These are phyloP conservation scores for Marasmius tenuissimus DNA, from an alignment of 1,284 basidiomycete genomes.

Conservation along the genomic window DNA sequence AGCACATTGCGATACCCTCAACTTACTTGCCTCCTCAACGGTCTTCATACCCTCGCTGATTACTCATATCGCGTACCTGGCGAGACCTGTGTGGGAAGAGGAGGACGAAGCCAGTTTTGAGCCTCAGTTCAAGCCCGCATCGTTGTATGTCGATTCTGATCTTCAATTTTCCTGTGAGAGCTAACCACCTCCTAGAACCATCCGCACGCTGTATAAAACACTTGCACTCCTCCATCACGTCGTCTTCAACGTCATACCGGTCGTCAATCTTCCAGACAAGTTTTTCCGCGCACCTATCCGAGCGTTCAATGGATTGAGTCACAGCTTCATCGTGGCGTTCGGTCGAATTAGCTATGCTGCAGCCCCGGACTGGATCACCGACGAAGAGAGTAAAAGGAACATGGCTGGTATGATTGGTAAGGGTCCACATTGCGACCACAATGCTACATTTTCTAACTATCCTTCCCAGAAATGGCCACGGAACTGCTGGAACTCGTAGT, in stretches of 20 bases:
- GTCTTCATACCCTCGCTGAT: conserved; percentile 63
- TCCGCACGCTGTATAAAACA: conserved; percentile 50
- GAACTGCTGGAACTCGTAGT: conserved; percentile 72
- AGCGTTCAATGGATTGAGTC: conserved; percentile 67
- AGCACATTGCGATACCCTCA: conserved; percentile 49
- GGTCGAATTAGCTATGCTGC: conserved; percentile 75
- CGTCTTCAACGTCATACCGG: conserved; percentile 42
- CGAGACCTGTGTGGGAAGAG: conserved; percentile 66
- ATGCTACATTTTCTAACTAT: background rate
- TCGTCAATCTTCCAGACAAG: conserved; percentile 52
- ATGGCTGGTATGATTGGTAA: conserved; percentile 48
- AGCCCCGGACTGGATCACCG: conserved; percentile 59
- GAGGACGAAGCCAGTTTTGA: conserved; percentile 38
- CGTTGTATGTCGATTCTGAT: conserved; percentile 34
- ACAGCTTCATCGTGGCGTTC: conserved; percentile 75
- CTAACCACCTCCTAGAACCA: conserved; percentile 36
- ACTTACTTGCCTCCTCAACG: conserved; percentile 49
- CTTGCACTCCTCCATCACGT: conserved; percentile 62
- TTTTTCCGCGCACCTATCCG: conserved; percentile 51
- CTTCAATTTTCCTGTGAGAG: background rate
- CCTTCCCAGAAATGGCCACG: conserved; percentile 58
- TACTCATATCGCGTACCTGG: conserved; percentile 50
- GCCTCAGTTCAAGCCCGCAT: conserved; percentile 33
- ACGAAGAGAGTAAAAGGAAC: conserved; percentile 42
- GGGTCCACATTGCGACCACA: background rate